A percentile compares a stretch with the other conserved stretches of the same genome.
phyloP scores from a whole-genome alignment of 2,329 filamentous ascomycete genomes.

The Epichloe coenophiala region DNA sequence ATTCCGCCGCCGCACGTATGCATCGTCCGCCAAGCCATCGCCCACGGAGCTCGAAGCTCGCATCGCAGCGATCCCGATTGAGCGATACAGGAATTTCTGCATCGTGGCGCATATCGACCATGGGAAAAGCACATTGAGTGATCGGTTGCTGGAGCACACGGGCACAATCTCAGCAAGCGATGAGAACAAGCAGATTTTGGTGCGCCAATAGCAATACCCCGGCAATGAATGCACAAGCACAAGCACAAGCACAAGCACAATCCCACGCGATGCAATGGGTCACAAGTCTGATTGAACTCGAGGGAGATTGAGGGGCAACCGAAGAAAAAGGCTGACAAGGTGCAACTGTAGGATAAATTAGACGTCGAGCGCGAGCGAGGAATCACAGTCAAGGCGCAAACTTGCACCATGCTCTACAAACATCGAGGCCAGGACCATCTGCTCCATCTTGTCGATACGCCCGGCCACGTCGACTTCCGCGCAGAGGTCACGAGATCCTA shows the following conservation, averaged over 20 bases:
- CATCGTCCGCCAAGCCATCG: constrained; percentile 15
- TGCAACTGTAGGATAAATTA: constrained; percentile 55
- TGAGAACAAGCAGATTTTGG: constrained; percentile 81
- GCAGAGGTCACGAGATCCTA: constrained; percentile 94
- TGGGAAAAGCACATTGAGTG: constrained; percentile 91
- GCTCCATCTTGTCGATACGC: constrained; percentile 89
- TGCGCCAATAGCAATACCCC: constrained; percentile 10
- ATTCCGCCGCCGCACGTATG: constrained; percentile 7
- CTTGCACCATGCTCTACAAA: constrained; percentile 93
- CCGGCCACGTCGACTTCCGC: constrained; percentile 93
- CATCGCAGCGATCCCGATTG: constrained; percentile 64
- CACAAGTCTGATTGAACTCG: too few species aligned
- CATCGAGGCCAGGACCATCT: constrained; percentile 79
- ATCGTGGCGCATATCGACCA: constrained; percentile 98
- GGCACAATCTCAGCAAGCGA: constrained; percentile 76
- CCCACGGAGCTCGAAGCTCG: constrained; percentile 27
- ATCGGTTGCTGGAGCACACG: constrained; percentile 83
- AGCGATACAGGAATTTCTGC: constrained; percentile 86
- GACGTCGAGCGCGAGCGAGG: constrained; percentile 51
- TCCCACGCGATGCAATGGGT: not conserved
- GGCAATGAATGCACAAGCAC: too few species aligned
- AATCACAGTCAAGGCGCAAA: constrained; percentile 98
- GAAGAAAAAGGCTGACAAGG: not conserved
- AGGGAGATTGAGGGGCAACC: not conserved
- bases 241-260: too few species aligned